These are phyloP conservation scores for Aciculosporium take DNA, from an alignment of 2,329 filamentous ascomycete genomes.

Conservation along the genomic window DNA sequence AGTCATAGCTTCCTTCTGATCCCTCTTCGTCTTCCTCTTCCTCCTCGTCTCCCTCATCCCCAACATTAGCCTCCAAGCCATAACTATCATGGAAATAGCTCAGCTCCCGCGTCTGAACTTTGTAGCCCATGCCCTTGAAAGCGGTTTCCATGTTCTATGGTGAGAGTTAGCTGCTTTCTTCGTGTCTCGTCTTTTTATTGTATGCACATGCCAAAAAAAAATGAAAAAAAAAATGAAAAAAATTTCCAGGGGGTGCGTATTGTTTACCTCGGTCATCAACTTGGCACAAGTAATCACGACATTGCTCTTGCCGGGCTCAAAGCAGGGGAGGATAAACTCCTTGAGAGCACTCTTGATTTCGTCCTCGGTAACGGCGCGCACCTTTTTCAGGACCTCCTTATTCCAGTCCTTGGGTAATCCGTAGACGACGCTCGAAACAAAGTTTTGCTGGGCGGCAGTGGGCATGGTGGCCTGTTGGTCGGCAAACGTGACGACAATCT, in stretches of 20 bases:
- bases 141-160: constrained; percentile 45
- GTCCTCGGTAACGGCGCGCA: constrained; percentile 60
- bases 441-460: constrained; percentile 69
- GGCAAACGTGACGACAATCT: constrained; percentile 73
- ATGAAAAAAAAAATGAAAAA: not conserved
- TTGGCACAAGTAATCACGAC: constrained; percentile 79
- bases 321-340: constrained; percentile 65
- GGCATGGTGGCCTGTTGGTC: constrained; percentile 81
- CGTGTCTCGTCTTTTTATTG: not conserved
- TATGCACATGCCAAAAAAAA: not conserved
- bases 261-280: constrained; percentile 73
- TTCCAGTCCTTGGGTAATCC: constrained; percentile 66
- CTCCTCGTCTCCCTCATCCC: constrained; percentile 36
- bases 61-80: constrained; percentile 56
- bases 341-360: constrained; percentile 63
- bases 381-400: constrained; percentile 58
- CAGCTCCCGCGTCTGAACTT: constrained; percentile 57
- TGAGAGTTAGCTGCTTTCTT: constrained; percentile 47
- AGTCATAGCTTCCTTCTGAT: constrained; percentile 3
- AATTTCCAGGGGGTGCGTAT: too few species aligned
- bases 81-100: constrained; percentile 83
- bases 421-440: constrained; percentile 65
- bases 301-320: constrained; percentile 67
- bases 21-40: constrained; percentile 21
- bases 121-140: constrained; percentile 65